phyloP scores from a whole-genome alignment of 805 yeast genomes.

The Candida hungchunana region DNA sequence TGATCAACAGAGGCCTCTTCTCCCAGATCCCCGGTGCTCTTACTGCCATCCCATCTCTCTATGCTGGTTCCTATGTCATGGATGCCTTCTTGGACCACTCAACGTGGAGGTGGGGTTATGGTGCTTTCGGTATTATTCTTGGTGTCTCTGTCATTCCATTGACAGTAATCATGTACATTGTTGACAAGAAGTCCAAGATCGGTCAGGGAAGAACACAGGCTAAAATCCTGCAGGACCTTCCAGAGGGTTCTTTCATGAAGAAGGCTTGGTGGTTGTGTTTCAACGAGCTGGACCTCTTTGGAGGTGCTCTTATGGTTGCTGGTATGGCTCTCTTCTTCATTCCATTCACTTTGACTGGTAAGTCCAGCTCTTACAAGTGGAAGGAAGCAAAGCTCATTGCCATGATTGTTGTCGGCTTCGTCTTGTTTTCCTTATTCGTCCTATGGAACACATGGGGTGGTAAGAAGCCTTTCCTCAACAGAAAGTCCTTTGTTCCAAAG shows the following conservation, averaged over 20 bases:
- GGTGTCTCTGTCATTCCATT: constrained; percentile 23
- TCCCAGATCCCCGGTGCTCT: constrained; percentile 33
- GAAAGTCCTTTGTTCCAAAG: constrained; percentile 26
- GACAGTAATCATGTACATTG: constrained; percentile 22
- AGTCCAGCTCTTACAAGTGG: constrained; percentile 22
- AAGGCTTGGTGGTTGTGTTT: constrained; percentile 15
- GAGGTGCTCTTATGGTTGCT: constrained; percentile 19
- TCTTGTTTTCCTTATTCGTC: constrained; percentile 15
- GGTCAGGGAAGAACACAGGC: constrained; percentile 12
- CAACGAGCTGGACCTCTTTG: constrained; percentile 25
- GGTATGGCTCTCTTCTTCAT: constrained; percentile 27
- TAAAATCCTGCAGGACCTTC: constrained; percentile 14
- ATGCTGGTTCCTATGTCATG: constrained; percentile 27
- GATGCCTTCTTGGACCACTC: constrained; percentile 29
- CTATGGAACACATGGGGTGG: constrained; percentile 23
- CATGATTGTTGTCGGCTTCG: constrained; percentile 28
- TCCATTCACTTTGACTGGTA: constrained; percentile 29
- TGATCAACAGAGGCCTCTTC: constrained; percentile 35
- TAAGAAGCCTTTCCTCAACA: constrained; percentile 11
- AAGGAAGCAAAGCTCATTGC: constrained; percentile 20
- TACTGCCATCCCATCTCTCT: constrained; percentile 27
- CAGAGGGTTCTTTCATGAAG: constrained; percentile 16
- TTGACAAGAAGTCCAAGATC: constrained; percentile 20
- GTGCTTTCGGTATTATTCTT: constrained; percentile 39
- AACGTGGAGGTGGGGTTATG: constrained; percentile 50